A percentile compares a stretch with the other conserved stretches of the same genome.
Evolutionary conservation across 2,329 filamentous ascomycete genomes (phyloP).

Genomic region (Talaromyces atroroseus): DNA sequence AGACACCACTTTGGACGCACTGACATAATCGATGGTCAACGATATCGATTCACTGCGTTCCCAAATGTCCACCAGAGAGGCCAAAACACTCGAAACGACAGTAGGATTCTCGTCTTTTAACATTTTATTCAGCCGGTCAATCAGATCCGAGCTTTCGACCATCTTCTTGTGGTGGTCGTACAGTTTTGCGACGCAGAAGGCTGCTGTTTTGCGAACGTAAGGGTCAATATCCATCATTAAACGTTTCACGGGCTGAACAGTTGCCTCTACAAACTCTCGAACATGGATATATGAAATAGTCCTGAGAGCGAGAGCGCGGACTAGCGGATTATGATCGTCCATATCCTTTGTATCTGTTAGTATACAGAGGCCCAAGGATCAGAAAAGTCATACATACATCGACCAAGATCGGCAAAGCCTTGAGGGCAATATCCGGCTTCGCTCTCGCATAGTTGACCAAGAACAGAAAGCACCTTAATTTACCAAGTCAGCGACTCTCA

Average conservation of each 20-base stretch:
- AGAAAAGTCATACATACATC: slow-evolving; percentile 47
- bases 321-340: slow-evolving; percentile 85
- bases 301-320: slow-evolving; percentile 82
- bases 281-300: slow-evolving; percentile 98
- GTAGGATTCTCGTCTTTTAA: slow-evolving; percentile 95
- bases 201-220: slow-evolving; percentile 95
- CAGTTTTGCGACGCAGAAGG: slow-evolving; percentile 92
- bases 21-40: slow-evolving; percentile 93
- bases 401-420: slow-evolving; percentile 82
- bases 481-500: slow-evolving; percentile 15
- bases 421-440: slow-evolving; percentile 89
- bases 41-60: slow-evolving; percentile 96
- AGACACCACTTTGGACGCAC: slow-evolving; percentile 95
- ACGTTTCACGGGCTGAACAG: slow-evolving; percentile 74
- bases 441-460: slow-evolving; percentile 94
- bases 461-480: slow-evolving; percentile 85
- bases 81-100: slow-evolving; percentile 89
- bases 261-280: slow-evolving; percentile 88
- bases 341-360: slow-evolving; percentile 60
- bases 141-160: slow-evolving; percentile 86
- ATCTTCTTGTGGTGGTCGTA: slow-evolving; percentile 92
- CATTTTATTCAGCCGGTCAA: slow-evolving; percentile 83
- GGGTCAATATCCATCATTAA: slow-evolving; percentile 83
- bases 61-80: slow-evolving; percentile 94
- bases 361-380: background rate